Conservation (phyloP, 2,329 filamentous ascomycete genomes). For the Aciculosporium take region DNA sequence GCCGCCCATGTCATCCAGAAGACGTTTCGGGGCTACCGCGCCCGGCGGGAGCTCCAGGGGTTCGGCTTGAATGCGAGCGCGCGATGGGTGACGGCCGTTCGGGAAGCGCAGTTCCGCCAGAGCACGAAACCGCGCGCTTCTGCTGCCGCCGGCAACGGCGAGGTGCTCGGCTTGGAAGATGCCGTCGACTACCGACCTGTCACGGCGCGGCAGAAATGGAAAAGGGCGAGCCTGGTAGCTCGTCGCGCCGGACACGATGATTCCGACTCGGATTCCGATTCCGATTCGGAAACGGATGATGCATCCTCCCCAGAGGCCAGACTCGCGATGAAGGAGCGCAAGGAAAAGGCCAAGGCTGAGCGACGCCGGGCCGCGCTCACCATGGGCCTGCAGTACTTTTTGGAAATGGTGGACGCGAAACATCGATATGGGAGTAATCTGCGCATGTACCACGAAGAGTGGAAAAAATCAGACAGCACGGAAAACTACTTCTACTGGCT, state of each 20-base stretch:
- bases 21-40: conserved; percentile 64
- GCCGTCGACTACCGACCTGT: conserved; percentile 10
- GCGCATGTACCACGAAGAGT: conserved; percentile 67
- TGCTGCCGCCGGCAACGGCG: conserved; percentile 6
- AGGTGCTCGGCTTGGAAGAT: conserved; percentile 7
- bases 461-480: conserved; percentile 61
- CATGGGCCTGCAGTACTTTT: conserved; percentile 77
- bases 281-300: conserved; percentile 31
- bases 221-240: conserved; percentile 55
- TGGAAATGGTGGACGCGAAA: conserved; percentile 73
- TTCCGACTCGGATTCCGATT: conserved; percentile 31
- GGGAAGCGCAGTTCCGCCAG: conserved; percentile 41
- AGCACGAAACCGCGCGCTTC: conserved; percentile 29
- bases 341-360: conserved; percentile 36
- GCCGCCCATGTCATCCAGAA: conserved; percentile 50
- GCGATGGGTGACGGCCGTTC: conserved; percentile 54
- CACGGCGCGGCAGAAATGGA: conserved; percentile 57
- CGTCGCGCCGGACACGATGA: conserved; percentile 58
- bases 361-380: conserved; percentile 55
- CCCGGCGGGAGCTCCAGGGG: conserved; percentile 55
- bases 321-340: conserved; percentile 24
- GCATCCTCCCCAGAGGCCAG: conserved; percentile 21
- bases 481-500: conserved; percentile 95
- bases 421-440: conserved; percentile 80
- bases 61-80: conserved; percentile 54